Percentiles rank a stretch among this genome's conserved stretches.
phyloP scores from a whole-genome alignment of 768 basidiomycete genomes.

The Rhodotorula kratochvilovae region DNA sequence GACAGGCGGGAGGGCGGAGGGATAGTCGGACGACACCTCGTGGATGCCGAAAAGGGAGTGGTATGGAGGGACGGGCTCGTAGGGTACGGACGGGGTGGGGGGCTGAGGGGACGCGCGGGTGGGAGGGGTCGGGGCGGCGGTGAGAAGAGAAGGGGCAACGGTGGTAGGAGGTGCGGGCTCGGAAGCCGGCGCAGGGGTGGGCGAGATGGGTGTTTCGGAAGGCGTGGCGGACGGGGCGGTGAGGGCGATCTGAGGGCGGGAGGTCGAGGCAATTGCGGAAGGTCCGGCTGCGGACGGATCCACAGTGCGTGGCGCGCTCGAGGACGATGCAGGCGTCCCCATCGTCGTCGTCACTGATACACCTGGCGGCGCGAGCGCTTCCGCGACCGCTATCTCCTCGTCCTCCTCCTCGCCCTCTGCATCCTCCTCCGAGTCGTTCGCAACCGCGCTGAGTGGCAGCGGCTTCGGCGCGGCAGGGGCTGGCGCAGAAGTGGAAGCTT shows the following conservation, averaged over 20 bases:
- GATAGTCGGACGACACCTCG: slow-evolving; percentile 27
- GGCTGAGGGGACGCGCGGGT: slow-evolving; percentile 36
- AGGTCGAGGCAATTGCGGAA: neutral
- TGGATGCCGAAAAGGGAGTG: slow-evolving; percentile 26
- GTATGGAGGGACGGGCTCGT: slow-evolving; percentile 5
- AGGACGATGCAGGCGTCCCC: neutral
- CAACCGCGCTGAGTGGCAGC: neutral
- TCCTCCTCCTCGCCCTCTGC: slow-evolving; percentile 29
- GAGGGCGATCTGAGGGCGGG: neutral
- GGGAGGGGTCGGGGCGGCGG: slow-evolving; percentile 46
- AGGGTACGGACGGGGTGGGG: neutral
- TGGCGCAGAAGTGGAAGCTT: neutral
- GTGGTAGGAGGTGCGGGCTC: slow-evolving; percentile 31
- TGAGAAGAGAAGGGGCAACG: slow-evolving; percentile 44
- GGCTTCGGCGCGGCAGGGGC: neutral
- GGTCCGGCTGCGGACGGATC: neutral
- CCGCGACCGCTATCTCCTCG: slow-evolving; percentile 24
- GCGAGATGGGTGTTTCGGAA: neutral
- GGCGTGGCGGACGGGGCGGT: neutral
- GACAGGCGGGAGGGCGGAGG: slow-evolving; percentile 7
- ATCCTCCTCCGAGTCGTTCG: slow-evolving; percentile 20
- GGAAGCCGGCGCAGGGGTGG: neutral
- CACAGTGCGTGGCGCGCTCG: neutral
- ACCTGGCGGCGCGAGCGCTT: slow-evolving; percentile 14
- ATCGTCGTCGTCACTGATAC: neutral